Evolutionary conservation across 257 asterid genomes (phyloP), one percentile per base, ranked within the genome.

Genomic region (Solanum gracilifrons): DNA sequence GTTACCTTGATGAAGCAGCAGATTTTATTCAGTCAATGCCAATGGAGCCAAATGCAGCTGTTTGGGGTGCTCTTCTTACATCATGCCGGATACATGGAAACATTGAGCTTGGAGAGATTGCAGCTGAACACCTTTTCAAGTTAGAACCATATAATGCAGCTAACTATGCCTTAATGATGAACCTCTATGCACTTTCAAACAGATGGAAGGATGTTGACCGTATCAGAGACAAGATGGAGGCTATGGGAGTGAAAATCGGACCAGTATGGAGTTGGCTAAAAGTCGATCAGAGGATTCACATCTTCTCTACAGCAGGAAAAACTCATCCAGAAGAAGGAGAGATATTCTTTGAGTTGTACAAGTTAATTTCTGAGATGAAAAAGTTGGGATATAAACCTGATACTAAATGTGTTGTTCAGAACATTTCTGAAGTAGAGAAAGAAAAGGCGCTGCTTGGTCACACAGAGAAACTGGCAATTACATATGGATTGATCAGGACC

Each of bases 1-100:
- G 97, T 9, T 94, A 92, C 85, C 92, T 94, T 31, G 95, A 94
- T 21, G 95, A 94, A 90, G 97, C 97, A 4, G 93, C 93, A 89
- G 94, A 94, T 83, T 90, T 93, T 80, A 92, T 92, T 86, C 83
- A 69, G 82, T 87, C 87, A 72, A 93, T 92, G 95, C 93, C 96
- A 16, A 27, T 89, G 79, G 86, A 91, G 83, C 94, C 96, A 16
- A 95, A 94, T 86, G 91, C 90, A 13, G 82, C 93, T 13, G 87
- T 90, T 29, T 94, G 95, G 96, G 97, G 97, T 0, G 93, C 96
- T n/a, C 86, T 94, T 84, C 93, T 94, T 74, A 92, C 92, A 46
- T 90, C 97, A 3, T 94, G 97, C 84, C 86, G 89, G 55, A 58
- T 86, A 86, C 93, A 92, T 82, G 91, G 88, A 55, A 91, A 89